phyloP scores from a whole-genome alignment of 176 grass and related monocot species.

The Tillandsia leiboldiana region DNA sequence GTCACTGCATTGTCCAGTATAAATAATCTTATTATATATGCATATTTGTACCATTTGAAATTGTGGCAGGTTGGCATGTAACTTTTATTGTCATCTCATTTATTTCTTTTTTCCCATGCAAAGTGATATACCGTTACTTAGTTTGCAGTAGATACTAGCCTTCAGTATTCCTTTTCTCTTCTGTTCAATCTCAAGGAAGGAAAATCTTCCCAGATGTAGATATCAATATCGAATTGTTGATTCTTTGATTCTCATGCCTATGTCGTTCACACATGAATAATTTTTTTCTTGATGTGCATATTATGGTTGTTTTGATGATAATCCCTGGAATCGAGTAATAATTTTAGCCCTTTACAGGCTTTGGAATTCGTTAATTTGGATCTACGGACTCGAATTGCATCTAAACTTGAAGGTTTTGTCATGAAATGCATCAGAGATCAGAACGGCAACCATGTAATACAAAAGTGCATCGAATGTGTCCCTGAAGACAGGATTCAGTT shows the following conservation, averaged over 20 bases:
- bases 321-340: not conserved
- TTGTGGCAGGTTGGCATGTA: too few species aligned
- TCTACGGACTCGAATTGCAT: slow-evolving; percentile 15
- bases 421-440: slow-evolving; percentile 24
- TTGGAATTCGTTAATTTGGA: slow-evolving; percentile 31
- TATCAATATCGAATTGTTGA: not conserved
- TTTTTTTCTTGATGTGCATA: not conserved
- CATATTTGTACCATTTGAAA: too few species aligned
- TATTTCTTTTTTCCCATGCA: too few species aligned
- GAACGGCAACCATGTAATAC: slow-evolving; percentile 39
- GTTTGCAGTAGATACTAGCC: too few species aligned
- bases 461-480: slow-evolving; percentile 33
- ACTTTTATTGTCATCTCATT: too few species aligned
- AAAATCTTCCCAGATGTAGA: not conserved
- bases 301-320: not conserved
- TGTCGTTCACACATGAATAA: not conserved
- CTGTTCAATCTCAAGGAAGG: too few species aligned
- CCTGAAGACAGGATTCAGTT: slow-evolving; percentile 28
- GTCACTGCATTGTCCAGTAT: too few species aligned
- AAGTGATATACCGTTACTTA: too few species aligned
- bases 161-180: too few species aligned
- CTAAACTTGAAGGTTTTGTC: slow-evolving; percentile 19
- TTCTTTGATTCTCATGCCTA: not conserved
- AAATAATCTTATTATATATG: too few species aligned
- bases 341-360: slow-evolving; percentile 9